phyloP scores from a whole-genome alignment of 345 rosid species.

The Citrus australasica region DNA sequence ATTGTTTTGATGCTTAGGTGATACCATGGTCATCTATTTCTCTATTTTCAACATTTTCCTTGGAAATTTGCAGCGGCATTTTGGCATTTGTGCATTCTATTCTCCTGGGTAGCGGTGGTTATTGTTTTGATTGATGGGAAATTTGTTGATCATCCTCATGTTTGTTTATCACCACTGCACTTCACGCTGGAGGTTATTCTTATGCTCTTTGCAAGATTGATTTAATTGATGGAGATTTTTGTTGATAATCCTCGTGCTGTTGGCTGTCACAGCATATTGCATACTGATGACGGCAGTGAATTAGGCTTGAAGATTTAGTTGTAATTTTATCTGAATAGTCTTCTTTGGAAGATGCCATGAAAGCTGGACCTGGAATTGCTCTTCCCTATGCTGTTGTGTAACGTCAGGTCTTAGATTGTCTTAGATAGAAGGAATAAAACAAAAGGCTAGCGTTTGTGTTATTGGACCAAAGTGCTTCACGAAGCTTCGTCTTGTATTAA shows the following conservation, averaged over 20 bases:
- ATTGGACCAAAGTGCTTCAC: not conserved
- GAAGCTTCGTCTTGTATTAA: not conserved
- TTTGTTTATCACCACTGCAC: not conserved
- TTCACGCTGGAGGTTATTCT: not conserved
- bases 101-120: not conserved
- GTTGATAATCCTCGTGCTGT: not conserved
- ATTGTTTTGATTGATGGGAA: slow-evolving; percentile 15
- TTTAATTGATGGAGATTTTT: not conserved
- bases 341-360: not conserved
- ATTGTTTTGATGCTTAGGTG: slow-evolving; percentile 18
- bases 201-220: not conserved
- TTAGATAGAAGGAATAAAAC: not conserved
- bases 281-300: not conserved
- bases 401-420: not conserved
- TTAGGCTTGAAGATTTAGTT: not conserved
- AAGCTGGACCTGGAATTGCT: too few species aligned
- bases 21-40: slow-evolving; percentile 1
- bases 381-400: not conserved
- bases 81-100: slow-evolving; percentile 7
- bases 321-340: not conserved
- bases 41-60: not conserved
- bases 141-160: not conserved
- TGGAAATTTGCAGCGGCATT: slow-evolving; percentile 10
- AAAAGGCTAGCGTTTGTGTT: not conserved
- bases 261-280: not conserved